Percentiles rank a stretch among this genome's conserved stretches.
These are phyloP conservation scores for Fremontodendron californicum DNA, from an alignment of 345 rosid species.

Conservation along the genomic window DNA sequence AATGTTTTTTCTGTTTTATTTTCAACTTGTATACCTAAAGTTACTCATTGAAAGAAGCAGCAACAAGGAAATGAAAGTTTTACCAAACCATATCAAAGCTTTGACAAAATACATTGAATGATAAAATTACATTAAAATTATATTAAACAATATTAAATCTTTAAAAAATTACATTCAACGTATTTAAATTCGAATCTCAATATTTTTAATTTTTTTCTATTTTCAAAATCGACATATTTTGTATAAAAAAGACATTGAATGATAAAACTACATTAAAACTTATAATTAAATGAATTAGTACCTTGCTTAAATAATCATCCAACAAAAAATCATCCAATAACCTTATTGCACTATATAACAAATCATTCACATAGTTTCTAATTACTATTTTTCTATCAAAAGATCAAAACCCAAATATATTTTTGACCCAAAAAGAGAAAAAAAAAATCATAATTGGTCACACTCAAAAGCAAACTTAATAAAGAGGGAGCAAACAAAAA, in stretches of 20 bases:
- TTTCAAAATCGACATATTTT: no score
- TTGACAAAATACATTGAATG: not conserved
- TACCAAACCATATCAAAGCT: not conserved
- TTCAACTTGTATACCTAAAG: not conserved
- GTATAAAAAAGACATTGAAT: not conserved
- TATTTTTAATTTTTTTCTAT: no score
- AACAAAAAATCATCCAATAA: not conserved
- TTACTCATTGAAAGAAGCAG: not conserved
- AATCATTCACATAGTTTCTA: not conserved
- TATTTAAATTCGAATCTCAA: no score
- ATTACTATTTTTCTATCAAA: not conserved
- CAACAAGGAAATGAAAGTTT: not conserved
- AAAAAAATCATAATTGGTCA: not conserved
- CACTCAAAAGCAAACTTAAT: not conserved
- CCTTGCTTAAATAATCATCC: not conserved
- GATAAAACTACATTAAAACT: not conserved
- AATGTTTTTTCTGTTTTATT: not conserved
- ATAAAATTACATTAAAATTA: no score
- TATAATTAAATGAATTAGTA: not conserved
- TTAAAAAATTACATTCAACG: no score
- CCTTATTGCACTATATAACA: not conserved
- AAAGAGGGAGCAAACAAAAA: constrained; percentile 22
- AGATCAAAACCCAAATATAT: not conserved
- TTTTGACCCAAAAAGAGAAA: not conserved
- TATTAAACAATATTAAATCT: no score